A percentile compares a stretch with the other conserved stretches of the same genome.
Evolutionary conservation across 768 basidiomycete genomes (phyloP).

Genomic region (Pleurotus eryngii): DNA sequence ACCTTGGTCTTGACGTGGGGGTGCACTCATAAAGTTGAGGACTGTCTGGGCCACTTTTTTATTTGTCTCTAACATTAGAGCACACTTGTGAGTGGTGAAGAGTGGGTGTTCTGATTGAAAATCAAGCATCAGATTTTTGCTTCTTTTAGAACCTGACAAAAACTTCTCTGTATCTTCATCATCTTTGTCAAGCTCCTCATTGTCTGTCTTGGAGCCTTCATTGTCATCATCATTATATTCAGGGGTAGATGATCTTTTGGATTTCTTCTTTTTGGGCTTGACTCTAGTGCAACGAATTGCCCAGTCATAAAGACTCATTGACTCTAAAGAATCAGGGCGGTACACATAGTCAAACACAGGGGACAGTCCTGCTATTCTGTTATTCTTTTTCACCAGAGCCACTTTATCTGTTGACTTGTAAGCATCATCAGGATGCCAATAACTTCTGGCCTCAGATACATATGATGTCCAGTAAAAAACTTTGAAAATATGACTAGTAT

Average conservation of each 20-base stretch:
- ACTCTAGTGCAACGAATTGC: slow-evolving; percentile 2
- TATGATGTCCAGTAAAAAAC: slow-evolving; percentile 8
- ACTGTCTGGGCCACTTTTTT: slow-evolving; percentile 6
- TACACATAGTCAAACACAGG: slow-evolving; percentile 13
- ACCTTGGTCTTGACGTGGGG: slow-evolving; percentile 28
- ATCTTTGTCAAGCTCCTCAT: not conserved
- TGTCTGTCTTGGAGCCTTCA: not conserved
- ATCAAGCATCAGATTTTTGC: not conserved
- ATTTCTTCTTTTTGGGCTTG: not conserved
- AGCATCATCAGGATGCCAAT: slow-evolving; percentile 11
- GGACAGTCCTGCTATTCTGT: slow-evolving; percentile 17
- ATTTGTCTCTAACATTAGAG: not conserved
- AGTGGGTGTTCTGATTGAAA: slow-evolving; percentile 9
- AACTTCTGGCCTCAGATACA: slow-evolving; percentile 14
- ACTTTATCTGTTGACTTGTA: slow-evolving; percentile 16
- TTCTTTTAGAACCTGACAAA: not conserved
- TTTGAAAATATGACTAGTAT: slow-evolving; percentile 20
- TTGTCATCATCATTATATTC: not conserved
- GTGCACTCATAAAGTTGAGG: slow-evolving; percentile 27
- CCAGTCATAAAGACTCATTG: slow-evolving; percentile 16
- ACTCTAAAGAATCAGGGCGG: not conserved
- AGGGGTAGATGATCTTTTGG: not conserved
- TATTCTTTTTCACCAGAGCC: slow-evolving; percentile 14
- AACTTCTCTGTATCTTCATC: not conserved
- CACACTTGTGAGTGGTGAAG: slow-evolving; percentile 7